Percentiles rank a stretch among this genome's conserved stretches.
Conservation (phyloP, 192 early-diverging fungal genomes). For the Paraglomus brasilianum region DNA sequence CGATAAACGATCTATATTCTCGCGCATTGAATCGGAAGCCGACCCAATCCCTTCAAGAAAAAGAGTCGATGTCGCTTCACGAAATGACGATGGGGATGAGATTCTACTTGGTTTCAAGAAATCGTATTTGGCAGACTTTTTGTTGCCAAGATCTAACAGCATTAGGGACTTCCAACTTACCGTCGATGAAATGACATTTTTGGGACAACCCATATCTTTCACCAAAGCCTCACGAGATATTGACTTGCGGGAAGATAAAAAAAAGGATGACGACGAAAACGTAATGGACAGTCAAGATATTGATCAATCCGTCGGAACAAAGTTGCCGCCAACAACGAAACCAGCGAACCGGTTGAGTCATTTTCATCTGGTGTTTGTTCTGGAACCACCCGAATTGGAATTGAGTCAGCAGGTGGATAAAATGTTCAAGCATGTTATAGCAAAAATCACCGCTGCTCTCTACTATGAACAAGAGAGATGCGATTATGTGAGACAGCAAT, state of each 20-base stretch:
- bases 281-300: conserved; percentile 55
- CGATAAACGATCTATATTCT: conserved; percentile 13
- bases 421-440: conserved; percentile 69
- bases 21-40: conserved; percentile 21
- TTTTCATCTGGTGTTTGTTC: conserved; percentile 80
- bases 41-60: conserved; percentile 3
- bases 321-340: conserved; percentile 12
- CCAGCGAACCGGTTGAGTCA: conserved; percentile 55
- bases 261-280: conserved; percentile 49
- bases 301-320: not conserved
- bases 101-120: conserved; percentile 69
- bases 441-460: conserved; percentile 66
- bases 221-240: conserved; percentile 34
- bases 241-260: conserved; percentile 36
- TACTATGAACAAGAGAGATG: conserved; percentile 78
- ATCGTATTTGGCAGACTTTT: conserved; percentile 75
- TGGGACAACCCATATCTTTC: conserved; percentile 61
- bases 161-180: conserved; percentile 83
- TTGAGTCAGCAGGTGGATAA: conserved; percentile 60
- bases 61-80: conserved; percentile 28
- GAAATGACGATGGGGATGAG: conserved; percentile 33
- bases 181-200: conserved; percentile 84
- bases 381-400: conserved; percentile 52
- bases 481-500: conserved; percentile 71
- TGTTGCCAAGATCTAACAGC: conserved; percentile 84